phyloP scores from a whole-genome alignment of 2,329 filamentous ascomycete species.

The Ceratocystiopsis sp. region DNA sequence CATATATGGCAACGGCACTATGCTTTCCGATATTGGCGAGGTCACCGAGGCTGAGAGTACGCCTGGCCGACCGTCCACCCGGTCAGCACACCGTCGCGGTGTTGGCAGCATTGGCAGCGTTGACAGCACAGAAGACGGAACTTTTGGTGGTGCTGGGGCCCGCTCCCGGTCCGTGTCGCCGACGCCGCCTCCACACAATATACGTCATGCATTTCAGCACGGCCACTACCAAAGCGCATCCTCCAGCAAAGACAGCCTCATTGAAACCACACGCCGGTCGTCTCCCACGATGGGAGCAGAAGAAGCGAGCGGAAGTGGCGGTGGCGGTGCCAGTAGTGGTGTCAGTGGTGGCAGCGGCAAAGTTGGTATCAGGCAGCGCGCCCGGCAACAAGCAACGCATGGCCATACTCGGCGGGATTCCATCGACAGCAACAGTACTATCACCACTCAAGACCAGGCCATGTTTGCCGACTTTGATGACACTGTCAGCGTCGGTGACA shows the following conservation, averaged over 20 bases:
- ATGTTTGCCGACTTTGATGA: constrained; percentile 47
- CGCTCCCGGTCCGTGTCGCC: constrained; percentile 2
- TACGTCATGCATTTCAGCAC: constrained; percentile 7
- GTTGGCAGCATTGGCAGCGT: no score
- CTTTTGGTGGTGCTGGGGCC: no score
- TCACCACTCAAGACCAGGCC: constrained; percentile 33
- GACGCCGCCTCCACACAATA: constrained; percentile 2
- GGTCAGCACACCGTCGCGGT: background rate
- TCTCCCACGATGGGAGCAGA: constrained; percentile 29
- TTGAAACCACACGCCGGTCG: constrained; percentile 18
- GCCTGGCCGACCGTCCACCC: constrained; percentile 20
- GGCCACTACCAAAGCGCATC: constrained; percentile 9
- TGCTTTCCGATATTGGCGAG: constrained; percentile 48
- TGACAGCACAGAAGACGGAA: no score
- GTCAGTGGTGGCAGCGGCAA: background rate
- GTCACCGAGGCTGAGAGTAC: constrained; percentile 36
- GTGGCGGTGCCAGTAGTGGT: background rate
- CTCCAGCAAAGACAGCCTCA: constrained; percentile 14
- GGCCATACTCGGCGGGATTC: constrained; percentile 34
- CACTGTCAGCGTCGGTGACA: constrained; percentile 42
- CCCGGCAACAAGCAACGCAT: constrained; percentile 18
- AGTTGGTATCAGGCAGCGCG: constrained; percentile 25
- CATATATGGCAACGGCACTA: constrained; percentile 52
- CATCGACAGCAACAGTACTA: constrained; percentile 43
- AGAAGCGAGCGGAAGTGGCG: background rate